Base-by-base conservation (phyloP, 1,284 basidiomycete genomes). In the Ceratobasidium sp. region DNA sequence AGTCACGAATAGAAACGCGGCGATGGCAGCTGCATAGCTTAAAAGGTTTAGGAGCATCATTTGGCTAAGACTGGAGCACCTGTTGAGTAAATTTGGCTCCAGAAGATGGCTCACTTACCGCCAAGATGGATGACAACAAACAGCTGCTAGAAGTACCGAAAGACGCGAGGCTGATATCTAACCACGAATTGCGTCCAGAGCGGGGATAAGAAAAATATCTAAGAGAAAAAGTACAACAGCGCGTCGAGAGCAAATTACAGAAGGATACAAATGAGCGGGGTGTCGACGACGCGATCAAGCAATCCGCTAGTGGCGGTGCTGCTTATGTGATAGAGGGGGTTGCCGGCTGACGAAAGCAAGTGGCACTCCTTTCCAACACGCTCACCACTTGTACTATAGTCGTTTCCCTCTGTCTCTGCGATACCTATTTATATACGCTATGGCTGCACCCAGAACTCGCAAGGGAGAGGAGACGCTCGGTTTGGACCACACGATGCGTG, bases 1-100 rank as follows among this genome's bases (percentile, higher is more conserved):
- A 1, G 93, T 94, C 54, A 94, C 90, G 81, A 95, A 96, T 77
- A 91, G 87, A 82, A 95, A 93, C 6, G 90, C 93, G 50, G 89
- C 90, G 57, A 91, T 79, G 20, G 89, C 88, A 30, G 92, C 93
- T 57, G 88, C 85, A 86, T 94, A 95, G 79, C 82, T 82, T 30
- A 84, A 78, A 20, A 76, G 62, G 73, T 84, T 82, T 52, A 85
- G 81, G 33, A 83, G 79, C 38, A 80, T 62, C 79, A 83, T 81
- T 77, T 71, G 79, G 14, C 64, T 55, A 64, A 33, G 44, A 35
- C 14, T 16, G 20, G 23, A 20, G 35, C 38, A n/a, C 33, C 30
- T 44, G 10, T n/a, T 64, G 4, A 54, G 44, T 44, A 60, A 30
- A 27, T 68, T 54, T 35, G 48, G n/a, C n/a, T 35, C n/a, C 18